Percentiles rank a stretch among this genome's conserved stretches.
Evolutionary conservation across 169 alveolate genomes (phyloP).

Genomic region (Cytauxzoon felis): DNA sequence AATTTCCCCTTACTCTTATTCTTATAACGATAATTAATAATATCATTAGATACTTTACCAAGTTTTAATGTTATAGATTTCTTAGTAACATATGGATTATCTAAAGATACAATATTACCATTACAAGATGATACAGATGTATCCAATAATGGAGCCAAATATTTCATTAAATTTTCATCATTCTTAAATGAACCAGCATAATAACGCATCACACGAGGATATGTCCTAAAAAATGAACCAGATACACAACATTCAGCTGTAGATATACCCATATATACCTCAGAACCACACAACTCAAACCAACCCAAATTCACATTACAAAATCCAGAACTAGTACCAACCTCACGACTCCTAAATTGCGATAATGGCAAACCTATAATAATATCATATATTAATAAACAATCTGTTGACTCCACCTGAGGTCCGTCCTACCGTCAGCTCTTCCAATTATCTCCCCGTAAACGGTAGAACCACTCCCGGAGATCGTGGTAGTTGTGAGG

Average conservation of each 20-base stretch:
- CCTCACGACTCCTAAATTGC: constrained; percentile 81
- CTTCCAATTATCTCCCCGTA: too few species aligned
- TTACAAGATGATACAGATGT: too few species aligned
- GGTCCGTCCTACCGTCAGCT: too few species aligned
- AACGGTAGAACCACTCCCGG: too few species aligned
- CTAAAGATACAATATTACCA: too few species aligned
- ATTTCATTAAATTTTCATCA: constrained; percentile 20
- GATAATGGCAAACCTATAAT: constrained; percentile 78
- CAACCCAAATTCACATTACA: constrained; percentile 76
- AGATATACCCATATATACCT: constrained; percentile 74
- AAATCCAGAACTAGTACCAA: constrained; percentile 81
- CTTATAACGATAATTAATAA: constrained; percentile 37
- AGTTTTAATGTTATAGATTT: constrained; percentile 2
- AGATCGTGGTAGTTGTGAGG: too few species aligned
- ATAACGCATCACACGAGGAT: constrained; percentile 78
- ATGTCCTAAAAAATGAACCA: constrained; percentile 77
- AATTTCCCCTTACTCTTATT: constrained; percentile 3
- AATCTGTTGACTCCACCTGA: too few species aligned
- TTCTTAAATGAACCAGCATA: constrained; percentile 46
- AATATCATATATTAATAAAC: not conserved
- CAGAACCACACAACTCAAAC: constrained; percentile 61
- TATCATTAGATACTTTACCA: constrained; percentile 30
- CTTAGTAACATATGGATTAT: too few species aligned
- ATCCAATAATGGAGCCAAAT: too few species aligned
- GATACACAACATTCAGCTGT: constrained; percentile 83